Conservation (phyloP, 2,329 filamentous ascomycete genomes). For the Teratosphaeria nubilosa region DNA sequence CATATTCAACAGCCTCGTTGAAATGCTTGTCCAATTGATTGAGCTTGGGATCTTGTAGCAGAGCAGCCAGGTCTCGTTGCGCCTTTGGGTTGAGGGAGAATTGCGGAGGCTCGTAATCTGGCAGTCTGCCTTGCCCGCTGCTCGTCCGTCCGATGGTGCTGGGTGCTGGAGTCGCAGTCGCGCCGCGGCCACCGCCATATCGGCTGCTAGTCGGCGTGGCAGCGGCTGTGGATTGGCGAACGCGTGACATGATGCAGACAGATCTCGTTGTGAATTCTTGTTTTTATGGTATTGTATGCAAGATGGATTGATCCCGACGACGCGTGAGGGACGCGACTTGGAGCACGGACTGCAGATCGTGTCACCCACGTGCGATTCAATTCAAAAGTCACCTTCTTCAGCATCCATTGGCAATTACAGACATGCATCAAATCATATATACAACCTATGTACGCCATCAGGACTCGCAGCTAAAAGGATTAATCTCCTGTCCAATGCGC, state of each 20-base stretch:
- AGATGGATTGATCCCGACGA: background rate
- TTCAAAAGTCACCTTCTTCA: background rate
- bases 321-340: background rate
- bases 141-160: background rate
- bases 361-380: background rate
- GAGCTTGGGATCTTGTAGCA: constrained; percentile 35
- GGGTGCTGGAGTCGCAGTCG: background rate
- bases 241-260: background rate
- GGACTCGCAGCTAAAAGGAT: background rate
- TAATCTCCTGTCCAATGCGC: background rate
- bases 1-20: constrained; percentile 33
- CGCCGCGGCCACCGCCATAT: background rate
- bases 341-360: background rate
- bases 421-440: background rate
- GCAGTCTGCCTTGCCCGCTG: constrained; percentile 20
- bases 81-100: constrained; percentile 41
- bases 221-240: background rate
- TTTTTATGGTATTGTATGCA: background rate
- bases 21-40: constrained; percentile 40
- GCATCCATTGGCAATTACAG: background rate
- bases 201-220: background rate
- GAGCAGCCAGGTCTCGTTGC: constrained; percentile 35
- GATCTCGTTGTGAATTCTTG: background rate
- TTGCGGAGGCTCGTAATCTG: constrained; percentile 44
- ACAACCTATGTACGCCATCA: background rate